Base-by-base conservation (phyloP, 108 stramenopile genomes). In the Cyclostephanos invisitatus region DNA sequence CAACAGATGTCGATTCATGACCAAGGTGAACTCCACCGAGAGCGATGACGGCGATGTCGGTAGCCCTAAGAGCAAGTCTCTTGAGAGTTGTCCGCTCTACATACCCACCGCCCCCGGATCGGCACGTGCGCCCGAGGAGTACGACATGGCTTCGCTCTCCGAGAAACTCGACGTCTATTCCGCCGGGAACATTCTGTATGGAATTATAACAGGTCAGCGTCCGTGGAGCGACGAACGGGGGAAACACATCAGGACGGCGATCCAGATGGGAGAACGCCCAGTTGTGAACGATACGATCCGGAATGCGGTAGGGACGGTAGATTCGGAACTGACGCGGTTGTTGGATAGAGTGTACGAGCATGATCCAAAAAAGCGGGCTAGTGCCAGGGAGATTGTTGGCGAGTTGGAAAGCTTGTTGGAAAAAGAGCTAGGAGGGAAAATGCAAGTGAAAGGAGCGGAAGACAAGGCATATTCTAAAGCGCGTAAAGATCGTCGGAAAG, bases 1-100 rank as follows among this genome's bases (percentile, higher is more conserved):
- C 71, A 95, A 95, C 73, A 84, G 93, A 7, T 95, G 93, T 74
- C 86, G 93, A 10, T 89, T 95, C 75, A 57, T 95, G 51, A 75
- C 85, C 18, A 86, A 85, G 61, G 68, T 66, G 67, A 62, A 74
- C 36, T 29, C 57, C 25, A 70, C 11, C 21, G 37, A 59, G 20
- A 32, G 4, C 47, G 58, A 15, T 27, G 44, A 28, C 38, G 65
- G 49, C 22, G 28, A 24, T 18, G 40, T 5, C 35, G 47, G 7
- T 25, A 68, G 28, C n/a, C 35, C 38, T 2, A 56, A 70, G 25
- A 71, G 58, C 24, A 36, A 77, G 18, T 51, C 55, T 15, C 22
- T 64, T 3, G 64, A 83, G 56, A 62, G 48, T 61, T 95, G 91
- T 64, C 73, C 80, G 9, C 56, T 95, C 44, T 65, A 71, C 53